Evolutionary conservation across 805 yeast genomes (phyloP).

Genomic region (Myxozyma udenii): DNA sequence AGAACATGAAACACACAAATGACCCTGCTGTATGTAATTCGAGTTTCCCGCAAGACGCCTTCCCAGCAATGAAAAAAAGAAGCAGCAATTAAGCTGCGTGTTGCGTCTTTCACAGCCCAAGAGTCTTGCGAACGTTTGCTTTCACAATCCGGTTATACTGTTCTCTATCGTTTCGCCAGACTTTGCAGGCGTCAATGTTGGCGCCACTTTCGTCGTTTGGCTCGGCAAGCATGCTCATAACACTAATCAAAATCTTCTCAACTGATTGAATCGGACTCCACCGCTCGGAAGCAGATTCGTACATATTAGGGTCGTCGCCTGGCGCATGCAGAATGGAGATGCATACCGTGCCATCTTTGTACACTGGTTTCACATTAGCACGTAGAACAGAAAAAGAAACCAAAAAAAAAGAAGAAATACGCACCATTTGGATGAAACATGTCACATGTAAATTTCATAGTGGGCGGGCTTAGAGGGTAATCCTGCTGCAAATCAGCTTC

Average conservation of each 20-base stretch:
- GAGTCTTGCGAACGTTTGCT: slow-evolving; percentile 61
- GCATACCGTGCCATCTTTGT: slow-evolving; percentile 92
- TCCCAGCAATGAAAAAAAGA: not conserved
- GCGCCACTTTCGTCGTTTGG: slow-evolving; percentile 97
- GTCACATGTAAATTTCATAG: slow-evolving; percentile 70
- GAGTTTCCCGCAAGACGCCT: not conserved
- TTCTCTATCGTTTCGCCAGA: slow-evolving; percentile 83
- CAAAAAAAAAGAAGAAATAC: slow-evolving; percentile 3
- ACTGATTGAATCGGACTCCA: slow-evolving; percentile 98
- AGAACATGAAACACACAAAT: too few species aligned
- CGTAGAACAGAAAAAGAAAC: too few species aligned
- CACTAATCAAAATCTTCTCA: slow-evolving; percentile 91
- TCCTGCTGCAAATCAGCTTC: slow-evolving; percentile 40
- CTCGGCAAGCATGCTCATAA: slow-evolving; percentile 93
- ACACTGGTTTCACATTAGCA: slow-evolving; percentile 43
- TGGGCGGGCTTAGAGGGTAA: slow-evolving; percentile 81
- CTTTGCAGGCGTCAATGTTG: slow-evolving; percentile 71
- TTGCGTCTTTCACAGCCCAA: slow-evolving; percentile 62
- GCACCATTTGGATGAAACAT: slow-evolving; percentile 80
- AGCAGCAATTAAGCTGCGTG: not conserved
- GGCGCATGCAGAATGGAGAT: slow-evolving; percentile 93
- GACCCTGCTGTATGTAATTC: too few species aligned
- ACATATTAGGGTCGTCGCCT: slow-evolving; percentile 95
- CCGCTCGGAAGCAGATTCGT: slow-evolving; percentile 91
- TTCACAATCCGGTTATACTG: slow-evolving; percentile 66